Percentiles rank a stretch among this genome's conserved stretches.
phyloP scores from a whole-genome alignment of 768 basidiomycete species.

The Strobilomyces echinocephalus region DNA sequence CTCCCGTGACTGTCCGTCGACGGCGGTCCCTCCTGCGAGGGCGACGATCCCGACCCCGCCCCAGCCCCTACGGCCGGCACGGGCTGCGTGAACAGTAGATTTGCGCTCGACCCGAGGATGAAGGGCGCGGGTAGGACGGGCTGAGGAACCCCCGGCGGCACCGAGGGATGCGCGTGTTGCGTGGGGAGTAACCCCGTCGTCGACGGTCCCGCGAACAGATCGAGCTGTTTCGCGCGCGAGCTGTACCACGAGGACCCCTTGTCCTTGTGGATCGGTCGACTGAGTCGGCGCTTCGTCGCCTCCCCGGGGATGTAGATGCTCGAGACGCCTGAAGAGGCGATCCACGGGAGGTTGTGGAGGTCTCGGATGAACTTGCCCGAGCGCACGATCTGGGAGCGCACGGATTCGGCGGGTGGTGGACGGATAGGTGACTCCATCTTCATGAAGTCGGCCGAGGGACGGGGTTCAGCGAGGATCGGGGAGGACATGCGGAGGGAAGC shows the following conservation, averaged over 20 bases:
- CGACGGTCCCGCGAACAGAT: slow-evolving; percentile 30
- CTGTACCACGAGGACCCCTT: slow-evolving; percentile 27
- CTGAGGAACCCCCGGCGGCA: neutral
- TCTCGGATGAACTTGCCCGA: slow-evolving; percentile 34
- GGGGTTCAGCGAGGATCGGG: slow-evolving; percentile 40
- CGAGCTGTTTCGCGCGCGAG: slow-evolving; percentile 25
- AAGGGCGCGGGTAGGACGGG: slow-evolving; percentile 23
- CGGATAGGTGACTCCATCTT: slow-evolving; percentile 46
- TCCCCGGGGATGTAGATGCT: slow-evolving; percentile 44
- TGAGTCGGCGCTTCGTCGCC: slow-evolving; percentile 25
- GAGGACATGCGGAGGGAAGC: slow-evolving; percentile 26
- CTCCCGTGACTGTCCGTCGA: slow-evolving; percentile 32
- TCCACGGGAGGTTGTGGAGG: slow-evolving; percentile 45
- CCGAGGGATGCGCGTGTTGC: slow-evolving; percentile 9
- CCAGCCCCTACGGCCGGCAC: slow-evolving; percentile 12
- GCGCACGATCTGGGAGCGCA: slow-evolving; percentile 35
- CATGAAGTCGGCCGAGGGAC: slow-evolving; percentile 42
- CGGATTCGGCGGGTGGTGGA: slow-evolving; percentile 33
- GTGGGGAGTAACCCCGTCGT: slow-evolving; percentile 26
- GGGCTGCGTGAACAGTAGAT: slow-evolving; percentile 26
- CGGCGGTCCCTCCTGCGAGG: slow-evolving; percentile 27
- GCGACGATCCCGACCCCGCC: slow-evolving; percentile 23
- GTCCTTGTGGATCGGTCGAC: slow-evolving; percentile 24
- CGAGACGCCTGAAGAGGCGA: slow-evolving; percentile 41
- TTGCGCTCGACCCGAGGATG: slow-evolving; percentile 29